Evolutionary conservation across 1,139 yeast species (phyloP).

Genomic region (Geotrichum macrosporum): DNA sequence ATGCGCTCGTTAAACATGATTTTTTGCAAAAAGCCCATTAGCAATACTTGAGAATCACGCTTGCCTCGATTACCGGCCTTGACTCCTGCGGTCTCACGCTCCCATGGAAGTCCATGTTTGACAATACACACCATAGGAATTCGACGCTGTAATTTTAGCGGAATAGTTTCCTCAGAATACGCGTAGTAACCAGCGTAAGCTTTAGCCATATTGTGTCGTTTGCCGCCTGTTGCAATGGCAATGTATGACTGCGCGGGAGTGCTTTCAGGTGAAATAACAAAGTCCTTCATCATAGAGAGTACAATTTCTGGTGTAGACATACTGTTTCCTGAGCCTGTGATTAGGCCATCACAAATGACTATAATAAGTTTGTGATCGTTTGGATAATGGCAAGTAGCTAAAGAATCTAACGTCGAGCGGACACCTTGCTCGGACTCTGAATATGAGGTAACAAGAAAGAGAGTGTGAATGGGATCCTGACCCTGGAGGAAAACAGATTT

Average conservation of each 20-base stretch:
- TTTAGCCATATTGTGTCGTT: conserved; percentile 34
- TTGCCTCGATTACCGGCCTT: conserved; percentile 40
- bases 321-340: conserved; percentile 31
- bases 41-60: conserved; percentile 38
- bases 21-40: conserved; percentile 38
- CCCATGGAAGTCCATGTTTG: conserved; percentile 34
- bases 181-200: conserved; percentile 36
- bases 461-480: conserved; percentile 45
- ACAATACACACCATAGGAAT: conserved; percentile 37
- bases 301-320: conserved; percentile 36
- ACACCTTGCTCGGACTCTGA: conserved; percentile 35
- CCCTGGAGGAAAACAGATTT: conserved; percentile 6
- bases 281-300: conserved; percentile 58
- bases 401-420: conserved; percentile 34
- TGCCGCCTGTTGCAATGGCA: conserved; percentile 35
- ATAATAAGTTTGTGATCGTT: conserved; percentile 32
- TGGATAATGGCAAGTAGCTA: conserved; percentile 34
- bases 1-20: conserved; percentile 39
- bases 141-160: conserved; percentile 51
- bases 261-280: conserved; percentile 30
- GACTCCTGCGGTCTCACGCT: conserved; percentile 41
- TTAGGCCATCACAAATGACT: conserved; percentile 37
- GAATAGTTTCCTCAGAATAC: conserved; percentile 44
- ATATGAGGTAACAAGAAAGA: conserved; percentile 37
- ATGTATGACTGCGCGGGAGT: conserved; percentile 32